A percentile compares a stretch with the other conserved stretches of the same genome.
Evolutionary conservation across 2,329 filamentous ascomycete species (phyloP).

Genomic region (Colletotrichum simmondsii): DNA sequence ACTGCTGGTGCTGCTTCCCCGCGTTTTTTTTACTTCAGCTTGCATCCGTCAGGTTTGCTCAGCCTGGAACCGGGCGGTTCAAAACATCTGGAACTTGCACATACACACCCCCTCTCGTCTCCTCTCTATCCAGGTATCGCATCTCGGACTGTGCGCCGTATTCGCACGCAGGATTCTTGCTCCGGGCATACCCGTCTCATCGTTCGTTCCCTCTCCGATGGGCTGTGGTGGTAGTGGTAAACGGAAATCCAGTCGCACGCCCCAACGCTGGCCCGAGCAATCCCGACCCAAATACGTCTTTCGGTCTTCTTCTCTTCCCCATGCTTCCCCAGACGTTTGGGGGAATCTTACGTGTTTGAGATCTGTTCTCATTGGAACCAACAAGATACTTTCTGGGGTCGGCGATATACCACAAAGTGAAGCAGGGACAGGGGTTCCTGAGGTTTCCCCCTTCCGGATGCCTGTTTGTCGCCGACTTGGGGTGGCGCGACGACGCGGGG

Average conservation of each 20-base stretch:
- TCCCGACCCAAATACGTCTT: slow-evolving; percentile 7
- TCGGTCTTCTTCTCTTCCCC: not conserved
- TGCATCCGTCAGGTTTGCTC: not conserved
- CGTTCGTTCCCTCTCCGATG: not conserved
- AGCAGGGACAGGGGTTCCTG: not conserved
- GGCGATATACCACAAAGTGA: not conserved
- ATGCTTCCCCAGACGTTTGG: slow-evolving; percentile 12
- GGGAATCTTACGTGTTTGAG: slow-evolving; percentile 10
- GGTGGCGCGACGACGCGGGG: not conserved
- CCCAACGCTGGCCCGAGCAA: slow-evolving; percentile 16
- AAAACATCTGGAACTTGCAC: slow-evolving; percentile 13
- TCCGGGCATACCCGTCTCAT: slow-evolving; percentile 14
- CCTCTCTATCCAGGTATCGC: not conserved
- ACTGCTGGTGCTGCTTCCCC: slow-evolving; percentile 16
- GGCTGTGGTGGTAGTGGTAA: not conserved
- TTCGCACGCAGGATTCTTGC: slow-evolving; percentile 7
- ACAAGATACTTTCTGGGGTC: slow-evolving; percentile 7
- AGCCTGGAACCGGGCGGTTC: slow-evolving; percentile 11
- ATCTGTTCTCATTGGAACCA: not conserved
- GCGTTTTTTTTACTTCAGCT: slow-evolving; percentile 12
- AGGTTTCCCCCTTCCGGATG: not conserved
- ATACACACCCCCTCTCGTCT: not conserved
- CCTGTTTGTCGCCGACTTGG: slow-evolving; percentile 6
- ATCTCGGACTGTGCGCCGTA: slow-evolving; percentile 24
- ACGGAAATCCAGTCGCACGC: slow-evolving; percentile 12